These are phyloP conservation scores for Blastobotrys aristatus DNA, from an alignment of 1,139 yeast species.

Conservation along the genomic window DNA sequence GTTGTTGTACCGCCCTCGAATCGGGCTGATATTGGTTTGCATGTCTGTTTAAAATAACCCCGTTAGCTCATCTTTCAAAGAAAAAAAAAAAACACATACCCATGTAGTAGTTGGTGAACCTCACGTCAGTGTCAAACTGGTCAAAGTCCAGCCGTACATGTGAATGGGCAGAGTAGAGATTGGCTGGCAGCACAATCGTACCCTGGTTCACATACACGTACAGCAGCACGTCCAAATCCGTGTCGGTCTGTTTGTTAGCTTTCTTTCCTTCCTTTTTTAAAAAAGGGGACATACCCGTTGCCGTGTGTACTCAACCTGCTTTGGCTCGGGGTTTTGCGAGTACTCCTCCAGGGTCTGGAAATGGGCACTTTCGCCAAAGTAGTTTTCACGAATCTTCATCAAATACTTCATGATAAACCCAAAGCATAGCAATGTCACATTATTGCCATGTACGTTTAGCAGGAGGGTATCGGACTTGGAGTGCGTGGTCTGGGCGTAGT, in stretches of 20 bases:
- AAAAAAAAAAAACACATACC: no score
- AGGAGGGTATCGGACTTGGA: constrained; percentile 66
- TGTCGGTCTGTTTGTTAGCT: constrained; percentile 48
- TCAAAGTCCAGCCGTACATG: constrained; percentile 63
- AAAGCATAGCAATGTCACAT: constrained; percentile 64
- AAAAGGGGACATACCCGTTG: constrained; percentile 17
- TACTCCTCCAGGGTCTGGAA: constrained; percentile 86
- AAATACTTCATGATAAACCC: constrained; percentile 76
- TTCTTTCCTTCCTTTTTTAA: constrained; percentile 1
- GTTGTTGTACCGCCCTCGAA: constrained; percentile 28
- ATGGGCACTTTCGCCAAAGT: constrained; percentile 80
- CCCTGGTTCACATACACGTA: constrained; percentile 68
- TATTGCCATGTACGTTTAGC: constrained; percentile 59
- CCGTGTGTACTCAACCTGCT: constrained; percentile 12
- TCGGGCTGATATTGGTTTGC: constrained; percentile 37
- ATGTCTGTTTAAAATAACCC: constrained; percentile 27
- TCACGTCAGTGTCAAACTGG: constrained; percentile 64
- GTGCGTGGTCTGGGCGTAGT: constrained; percentile 52
- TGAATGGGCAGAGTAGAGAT: constrained; percentile 60
- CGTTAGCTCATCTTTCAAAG: no score
- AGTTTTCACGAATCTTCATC: constrained; percentile 76
- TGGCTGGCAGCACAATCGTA: constrained; percentile 63
- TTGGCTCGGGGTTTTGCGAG: constrained; percentile 12
- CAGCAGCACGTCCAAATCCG: constrained; percentile 73
- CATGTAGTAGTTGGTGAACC: constrained; percentile 92